Evolutionary conservation across 306 rosid species (phyloP).

Genomic region (Oxytropis ochrocephala): DNA sequence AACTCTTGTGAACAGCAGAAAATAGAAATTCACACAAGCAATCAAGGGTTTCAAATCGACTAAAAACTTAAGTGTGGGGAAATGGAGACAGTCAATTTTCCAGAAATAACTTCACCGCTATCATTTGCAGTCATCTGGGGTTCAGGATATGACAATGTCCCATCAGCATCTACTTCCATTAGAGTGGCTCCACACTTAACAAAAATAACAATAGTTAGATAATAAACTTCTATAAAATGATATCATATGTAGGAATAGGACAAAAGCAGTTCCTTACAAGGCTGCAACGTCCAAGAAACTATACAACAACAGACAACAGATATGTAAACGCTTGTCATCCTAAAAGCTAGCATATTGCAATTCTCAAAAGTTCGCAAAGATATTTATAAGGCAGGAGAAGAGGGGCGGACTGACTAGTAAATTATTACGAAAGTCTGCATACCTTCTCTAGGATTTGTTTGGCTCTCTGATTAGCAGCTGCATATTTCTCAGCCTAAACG

Average conservation of each 20-base stretch:
- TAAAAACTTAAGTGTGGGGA: neutral
- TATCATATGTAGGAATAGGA: neutral
- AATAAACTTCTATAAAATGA: constrained; percentile 17
- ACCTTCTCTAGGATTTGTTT: constrained; percentile 70
- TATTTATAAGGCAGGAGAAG: neutral
- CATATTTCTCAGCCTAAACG: constrained; percentile 53
- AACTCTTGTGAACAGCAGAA: constrained; percentile 15
- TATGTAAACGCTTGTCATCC: neutral
- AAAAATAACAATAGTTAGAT: constrained; percentile 16
- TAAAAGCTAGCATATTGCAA: neutral
- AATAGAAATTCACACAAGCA: constrained; percentile 18
- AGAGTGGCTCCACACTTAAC: constrained; percentile 69
- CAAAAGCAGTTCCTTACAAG: neutral
- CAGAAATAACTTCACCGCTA: constrained; percentile 38
- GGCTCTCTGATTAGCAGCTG: constrained; percentile 68
- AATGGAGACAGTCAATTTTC: neutral
- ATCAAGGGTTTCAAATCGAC: constrained; percentile 6
- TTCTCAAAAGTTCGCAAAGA: neutral
- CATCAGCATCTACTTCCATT: constrained; percentile 73
- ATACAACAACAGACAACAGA: neutral
- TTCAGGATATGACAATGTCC: constrained; percentile 66
- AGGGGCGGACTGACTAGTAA: neutral
- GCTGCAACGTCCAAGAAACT: neutral
- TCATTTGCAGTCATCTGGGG: constrained; percentile 47
- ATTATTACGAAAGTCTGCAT: constrained; percentile 5